These are phyloP conservation scores for Linderniella brevidens DNA, from an alignment of 257 asterid genomes.

Conservation along the genomic window DNA sequence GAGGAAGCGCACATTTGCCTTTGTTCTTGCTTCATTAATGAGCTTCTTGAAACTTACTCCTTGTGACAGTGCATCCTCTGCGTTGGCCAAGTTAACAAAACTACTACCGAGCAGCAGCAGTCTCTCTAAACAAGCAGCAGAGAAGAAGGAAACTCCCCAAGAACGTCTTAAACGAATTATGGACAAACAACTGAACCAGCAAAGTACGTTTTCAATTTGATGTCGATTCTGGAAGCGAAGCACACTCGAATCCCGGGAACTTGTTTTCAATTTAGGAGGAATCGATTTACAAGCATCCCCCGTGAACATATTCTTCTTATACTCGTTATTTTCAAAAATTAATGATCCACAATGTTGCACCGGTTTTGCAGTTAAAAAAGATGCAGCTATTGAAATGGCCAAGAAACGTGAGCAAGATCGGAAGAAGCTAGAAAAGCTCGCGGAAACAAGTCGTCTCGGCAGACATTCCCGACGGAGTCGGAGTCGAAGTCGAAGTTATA, in stretches of 20 bases:
- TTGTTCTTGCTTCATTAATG: no score
- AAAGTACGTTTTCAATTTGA: conserved; percentile 56
- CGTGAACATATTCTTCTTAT: conserved; percentile 2
- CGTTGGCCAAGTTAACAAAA: conserved; percentile 72
- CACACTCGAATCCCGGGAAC: conserved; percentile 17
- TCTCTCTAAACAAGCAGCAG: conserved; percentile 70
- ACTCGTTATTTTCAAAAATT: conserved; percentile 9
- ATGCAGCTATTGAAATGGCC: conserved; percentile 81
- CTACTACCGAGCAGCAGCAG: conserved; percentile 44
- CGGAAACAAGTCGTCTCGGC: conserved; percentile 51
- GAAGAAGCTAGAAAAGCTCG: conserved; percentile 83
- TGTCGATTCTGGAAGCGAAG: conserved; percentile 24
- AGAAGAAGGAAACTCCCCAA: conserved; percentile 98
- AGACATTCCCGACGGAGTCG: conserved; percentile 55
- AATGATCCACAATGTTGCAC: conserved; percentile 10
- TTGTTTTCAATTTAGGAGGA: conserved; percentile 14
- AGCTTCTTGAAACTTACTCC: conserved; percentile 5
- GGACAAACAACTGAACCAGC: conserved; percentile 94
- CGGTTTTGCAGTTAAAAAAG: conserved; percentile 64
- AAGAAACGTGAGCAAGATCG: conserved; percentile 89
- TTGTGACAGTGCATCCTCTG: conserved; percentile 67
- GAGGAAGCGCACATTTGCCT: no score
- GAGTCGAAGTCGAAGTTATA: conserved; percentile 50
- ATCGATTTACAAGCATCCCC: conserved; percentile 1
- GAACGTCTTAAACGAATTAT: conserved; percentile 93